Evolutionary conservation across 768 basidiomycete species (phyloP).

Genomic region (Mycena galericulata): DNA sequence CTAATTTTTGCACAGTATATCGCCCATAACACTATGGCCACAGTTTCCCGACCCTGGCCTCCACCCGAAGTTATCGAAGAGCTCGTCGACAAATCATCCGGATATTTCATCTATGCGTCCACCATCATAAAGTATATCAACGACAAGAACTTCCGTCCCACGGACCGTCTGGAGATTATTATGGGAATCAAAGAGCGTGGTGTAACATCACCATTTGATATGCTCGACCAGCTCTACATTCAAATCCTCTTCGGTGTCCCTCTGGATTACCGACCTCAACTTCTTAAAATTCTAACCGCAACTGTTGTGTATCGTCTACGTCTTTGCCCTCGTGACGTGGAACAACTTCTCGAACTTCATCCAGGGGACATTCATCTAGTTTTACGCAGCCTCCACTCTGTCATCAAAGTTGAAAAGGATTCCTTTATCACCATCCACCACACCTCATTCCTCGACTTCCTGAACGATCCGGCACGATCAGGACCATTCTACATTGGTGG

Average conservation of each 20-base stretch:
- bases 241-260: neutral
- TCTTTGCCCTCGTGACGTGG: neutral
- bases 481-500: too few species aligned
- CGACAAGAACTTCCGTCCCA: neutral
- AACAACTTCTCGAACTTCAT: neutral
- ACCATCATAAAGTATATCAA: neutral
- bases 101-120: conserved; percentile 14
- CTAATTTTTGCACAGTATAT: too few species aligned
- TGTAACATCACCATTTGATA: neutral
- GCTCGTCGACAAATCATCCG: conserved; percentile 1
- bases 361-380: neutral
- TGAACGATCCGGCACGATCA: too few species aligned
- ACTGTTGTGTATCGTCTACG: neutral
- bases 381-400: neutral
- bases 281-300: neutral
- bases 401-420: neutral
- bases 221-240: neutral
- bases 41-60: neutral
- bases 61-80: neutral
- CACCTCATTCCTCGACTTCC: too few species aligned
- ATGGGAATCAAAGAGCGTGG: too few species aligned
- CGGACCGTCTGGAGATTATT: neutral
- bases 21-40: too few species aligned
- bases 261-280: neutral
- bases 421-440: too few species aligned